Evolutionary conservation across 1,139 yeast genomes (phyloP).

Genomic region (Meyerozyma carpophila): DNA sequence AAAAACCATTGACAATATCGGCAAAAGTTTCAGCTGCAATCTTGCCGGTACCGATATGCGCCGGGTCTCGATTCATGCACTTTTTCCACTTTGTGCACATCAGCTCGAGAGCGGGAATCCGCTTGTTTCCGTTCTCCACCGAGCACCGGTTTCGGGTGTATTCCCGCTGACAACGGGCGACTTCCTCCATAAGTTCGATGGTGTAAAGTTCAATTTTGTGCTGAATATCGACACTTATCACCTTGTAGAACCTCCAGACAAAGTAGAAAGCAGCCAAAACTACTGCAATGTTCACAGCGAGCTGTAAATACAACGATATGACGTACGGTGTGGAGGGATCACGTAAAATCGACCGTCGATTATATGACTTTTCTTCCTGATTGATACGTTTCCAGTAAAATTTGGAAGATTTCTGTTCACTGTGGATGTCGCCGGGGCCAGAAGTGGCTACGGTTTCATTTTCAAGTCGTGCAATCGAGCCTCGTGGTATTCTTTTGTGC

Average conservation of each 20-base stretch:
- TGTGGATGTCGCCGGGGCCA: background rate
- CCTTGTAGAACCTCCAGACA: conserved; percentile 48
- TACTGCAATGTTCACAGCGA: conserved; percentile 57
- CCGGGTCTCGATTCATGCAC: conserved; percentile 87
- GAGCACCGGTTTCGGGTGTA: conserved; percentile 68
- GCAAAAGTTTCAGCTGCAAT: conserved; percentile 81
- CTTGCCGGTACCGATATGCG: conserved; percentile 66
- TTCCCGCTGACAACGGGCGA: conserved; percentile 64
- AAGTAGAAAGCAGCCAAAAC: conserved; percentile 51
- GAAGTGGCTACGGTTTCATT: too few species aligned
- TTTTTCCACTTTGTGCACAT: conserved; percentile 71
- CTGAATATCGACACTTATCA: conserved; percentile 68
- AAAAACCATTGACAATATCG: conserved; percentile 72
- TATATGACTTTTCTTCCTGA: background rate
- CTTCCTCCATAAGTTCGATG: conserved; percentile 57
- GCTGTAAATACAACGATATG: conserved; percentile 66
- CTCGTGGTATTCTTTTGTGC: background rate
- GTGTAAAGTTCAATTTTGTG: conserved; percentile 62
- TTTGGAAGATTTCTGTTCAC: background rate
- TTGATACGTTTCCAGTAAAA: background rate
- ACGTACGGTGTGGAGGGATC: conserved; percentile 64
- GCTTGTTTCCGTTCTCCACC: conserved; percentile 19
- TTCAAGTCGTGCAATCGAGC: background rate
- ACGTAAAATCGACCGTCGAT: background rate
- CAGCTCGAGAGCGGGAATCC: conserved; percentile 72